A percentile compares a stretch with the other conserved stretches of the same genome.
phyloP scores from a whole-genome alignment of 2,329 filamentous ascomycete genomes.

The Diaporthe ampelina region DNA sequence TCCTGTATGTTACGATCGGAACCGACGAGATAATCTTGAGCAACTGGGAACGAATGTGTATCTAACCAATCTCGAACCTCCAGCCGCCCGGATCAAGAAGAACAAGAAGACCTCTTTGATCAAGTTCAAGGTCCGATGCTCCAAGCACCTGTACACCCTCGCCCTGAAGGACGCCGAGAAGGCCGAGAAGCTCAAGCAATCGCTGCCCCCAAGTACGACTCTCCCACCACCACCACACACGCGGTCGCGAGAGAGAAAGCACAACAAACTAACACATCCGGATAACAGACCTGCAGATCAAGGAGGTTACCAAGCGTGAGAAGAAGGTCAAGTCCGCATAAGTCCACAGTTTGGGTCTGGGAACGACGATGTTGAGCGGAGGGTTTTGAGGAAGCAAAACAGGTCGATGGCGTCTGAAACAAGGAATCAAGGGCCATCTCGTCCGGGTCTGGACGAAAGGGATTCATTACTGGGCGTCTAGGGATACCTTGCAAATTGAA shows the following conservation, averaged over 20 bases:
- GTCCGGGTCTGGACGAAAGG: slow-evolving; percentile 50
- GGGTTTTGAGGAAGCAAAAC: slow-evolving; percentile 48
- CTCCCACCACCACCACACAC: background rate
- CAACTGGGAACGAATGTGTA: slow-evolving; percentile 38
- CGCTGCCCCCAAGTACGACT: slow-evolving; percentile 91
- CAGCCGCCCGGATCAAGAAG: slow-evolving; percentile 96
- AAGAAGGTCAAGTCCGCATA: slow-evolving; percentile 60
- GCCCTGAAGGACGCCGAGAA: slow-evolving; percentile 99
- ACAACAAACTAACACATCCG: slow-evolving; percentile 52
- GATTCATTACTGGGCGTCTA: slow-evolving; percentile 66
- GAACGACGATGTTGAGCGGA: slow-evolving; percentile 38
- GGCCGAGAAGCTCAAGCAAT: slow-evolving; percentile 99
- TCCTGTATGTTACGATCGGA: slow-evolving; percentile 80
- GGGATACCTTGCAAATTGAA: slow-evolving; percentile 67
- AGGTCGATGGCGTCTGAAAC: slow-evolving; percentile 40
- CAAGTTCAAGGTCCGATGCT: slow-evolving; percentile 99
- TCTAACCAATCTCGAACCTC: slow-evolving; percentile 42
- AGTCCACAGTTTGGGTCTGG: slow-evolving; percentile 42
- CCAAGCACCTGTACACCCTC: slow-evolving; percentile 96
- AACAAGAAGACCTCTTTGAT: slow-evolving; percentile 90
- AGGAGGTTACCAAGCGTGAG: slow-evolving; percentile 73
- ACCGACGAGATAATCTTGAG: slow-evolving; percentile 34
- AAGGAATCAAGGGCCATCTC: slow-evolving; percentile 46
- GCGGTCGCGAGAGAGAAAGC: background rate
- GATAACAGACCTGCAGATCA: slow-evolving; percentile 64